A percentile compares a stretch with the other conserved stretches of the same genome.
Evolutionary conservation across 345 rosid species (phyloP).

Genomic region (Populus pruinosa): DNA sequence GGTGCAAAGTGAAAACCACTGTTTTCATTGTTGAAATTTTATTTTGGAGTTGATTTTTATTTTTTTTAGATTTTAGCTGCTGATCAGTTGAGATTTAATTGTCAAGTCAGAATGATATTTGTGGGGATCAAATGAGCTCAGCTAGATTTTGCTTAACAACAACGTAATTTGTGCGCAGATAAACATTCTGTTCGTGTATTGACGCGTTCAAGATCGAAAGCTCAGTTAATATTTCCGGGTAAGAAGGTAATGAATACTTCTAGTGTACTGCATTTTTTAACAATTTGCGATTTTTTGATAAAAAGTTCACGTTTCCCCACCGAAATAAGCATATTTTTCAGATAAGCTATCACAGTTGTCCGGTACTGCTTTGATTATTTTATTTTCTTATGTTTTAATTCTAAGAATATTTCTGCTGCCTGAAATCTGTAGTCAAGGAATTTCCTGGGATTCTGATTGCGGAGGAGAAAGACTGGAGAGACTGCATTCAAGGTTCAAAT

Average conservation of each 20-base stretch:
- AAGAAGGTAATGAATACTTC: conserved; percentile 72
- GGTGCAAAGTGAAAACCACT: neutral
- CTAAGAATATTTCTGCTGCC: neutral
- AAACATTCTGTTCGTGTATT: conserved; percentile 64
- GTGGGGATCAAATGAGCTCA: conserved; percentile 2
- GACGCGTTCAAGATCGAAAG: conserved; percentile 85
- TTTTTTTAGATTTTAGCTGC: neutral
- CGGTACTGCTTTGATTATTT: neutral
- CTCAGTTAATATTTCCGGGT: conserved; percentile 89
- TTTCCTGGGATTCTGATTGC: conserved; percentile 69
- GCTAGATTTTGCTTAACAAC: neutral
- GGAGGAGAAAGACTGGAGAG: conserved; percentile 73
- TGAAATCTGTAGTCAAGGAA: conserved; percentile 46
- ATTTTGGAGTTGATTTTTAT: neutral
- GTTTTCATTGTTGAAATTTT: neutral
- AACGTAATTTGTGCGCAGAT: conserved; percentile 41
- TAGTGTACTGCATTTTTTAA: conserved; percentile 1
- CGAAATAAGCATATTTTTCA: neutral
- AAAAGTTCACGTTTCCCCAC: neutral
- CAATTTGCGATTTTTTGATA: neutral
- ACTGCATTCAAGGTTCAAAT: conserved; percentile 66
- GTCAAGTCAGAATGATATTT: neutral
- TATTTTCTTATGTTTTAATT: neutral
- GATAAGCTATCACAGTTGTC: neutral
- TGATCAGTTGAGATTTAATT: neutral